phyloP scores from a whole-genome alignment of 345 rosid genomes.

The Corymbia maculata region DNA sequence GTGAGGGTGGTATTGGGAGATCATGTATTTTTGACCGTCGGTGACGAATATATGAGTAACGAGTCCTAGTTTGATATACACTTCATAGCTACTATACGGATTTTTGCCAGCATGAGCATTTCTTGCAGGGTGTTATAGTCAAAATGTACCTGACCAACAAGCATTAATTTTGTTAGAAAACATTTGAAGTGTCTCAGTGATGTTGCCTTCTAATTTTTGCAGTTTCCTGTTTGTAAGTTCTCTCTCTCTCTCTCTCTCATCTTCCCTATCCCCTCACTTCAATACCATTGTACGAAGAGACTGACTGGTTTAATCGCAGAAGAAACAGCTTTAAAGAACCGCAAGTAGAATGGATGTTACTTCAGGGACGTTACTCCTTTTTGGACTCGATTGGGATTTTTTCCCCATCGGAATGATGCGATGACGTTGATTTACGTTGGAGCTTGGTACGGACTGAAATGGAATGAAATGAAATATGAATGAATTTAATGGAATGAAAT shows the following conservation, averaged over 20 bases:
- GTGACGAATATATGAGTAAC: slow-evolving; percentile 29
- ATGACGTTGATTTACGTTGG: neutral
- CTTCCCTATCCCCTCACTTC: neutral
- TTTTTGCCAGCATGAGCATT: neutral
- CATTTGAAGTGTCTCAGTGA: neutral
- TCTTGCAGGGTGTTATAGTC: neutral
- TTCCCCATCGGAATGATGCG: neutral
- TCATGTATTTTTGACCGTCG: slow-evolving; percentile 48
- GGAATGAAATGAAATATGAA: neutral
- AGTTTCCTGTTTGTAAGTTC: neutral
- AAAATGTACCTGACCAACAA: neutral
- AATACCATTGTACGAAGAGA: neutral
- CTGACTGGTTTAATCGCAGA: neutral
- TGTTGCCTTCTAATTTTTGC: neutral
- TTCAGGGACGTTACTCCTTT: neutral
- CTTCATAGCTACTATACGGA: neutral
- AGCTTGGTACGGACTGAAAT: neutral
- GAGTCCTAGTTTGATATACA: neutral
- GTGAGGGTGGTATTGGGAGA: slow-evolving; percentile 41
- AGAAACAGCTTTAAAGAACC: neutral
- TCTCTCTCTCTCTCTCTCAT: neutral
- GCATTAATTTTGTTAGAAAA: neutral
- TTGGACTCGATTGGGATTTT: neutral
- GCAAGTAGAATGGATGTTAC: neutral
- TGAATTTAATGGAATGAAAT: too few relatives aligned